Evolutionary conservation across 805 yeast species (phyloP).

Genomic region (Ogataea minuta): DNA sequence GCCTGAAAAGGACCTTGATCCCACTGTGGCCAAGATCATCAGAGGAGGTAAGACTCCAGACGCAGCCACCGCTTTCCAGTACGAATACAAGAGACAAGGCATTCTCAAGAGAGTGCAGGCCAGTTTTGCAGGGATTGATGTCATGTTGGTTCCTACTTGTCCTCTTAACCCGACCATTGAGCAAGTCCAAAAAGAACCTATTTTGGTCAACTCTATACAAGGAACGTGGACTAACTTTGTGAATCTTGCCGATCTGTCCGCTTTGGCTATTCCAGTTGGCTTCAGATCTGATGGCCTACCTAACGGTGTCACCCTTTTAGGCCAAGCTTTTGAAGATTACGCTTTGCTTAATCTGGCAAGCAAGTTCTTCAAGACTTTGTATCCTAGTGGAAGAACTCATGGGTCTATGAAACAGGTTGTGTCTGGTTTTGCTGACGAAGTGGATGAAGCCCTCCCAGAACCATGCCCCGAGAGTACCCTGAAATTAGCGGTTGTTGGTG

Average conservation of each 20-base stretch:
- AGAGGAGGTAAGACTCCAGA: slow-evolving; percentile 71
- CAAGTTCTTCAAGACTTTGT: slow-evolving; percentile 54
- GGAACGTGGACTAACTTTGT: slow-evolving; percentile 99
- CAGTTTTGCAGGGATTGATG: slow-evolving; percentile 62
- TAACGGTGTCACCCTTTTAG: slow-evolving; percentile 83
- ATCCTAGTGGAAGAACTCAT: slow-evolving; percentile 49
- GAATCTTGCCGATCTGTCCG: slow-evolving; percentile 89
- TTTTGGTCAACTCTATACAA: slow-evolving; percentile 80
- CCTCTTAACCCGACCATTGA: slow-evolving; percentile 86
- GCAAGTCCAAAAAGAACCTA: slow-evolving; percentile 73
- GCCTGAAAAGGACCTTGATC: slow-evolving; percentile 70
- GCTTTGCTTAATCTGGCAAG: slow-evolving; percentile 84
- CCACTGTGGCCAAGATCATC: slow-evolving; percentile 76
- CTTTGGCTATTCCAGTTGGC: slow-evolving; percentile 88
- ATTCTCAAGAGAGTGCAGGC: slow-evolving; percentile 64
- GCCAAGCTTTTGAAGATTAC: slow-evolving; percentile 80
- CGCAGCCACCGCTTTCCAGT: slow-evolving; percentile 82
- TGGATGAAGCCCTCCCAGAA: slow-evolving; percentile 45
- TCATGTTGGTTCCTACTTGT: slow-evolving; percentile 86
- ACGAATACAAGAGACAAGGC: slow-evolving; percentile 82
- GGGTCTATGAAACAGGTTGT: slow-evolving; percentile 40
- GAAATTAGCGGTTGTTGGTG: slow-evolving; percentile 92
- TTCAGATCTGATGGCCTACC: slow-evolving; percentile 88
- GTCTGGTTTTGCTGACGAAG: slow-evolving; percentile 42
- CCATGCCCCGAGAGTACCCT: slow-evolving; percentile 44